A percentile compares a stretch with the other conserved stretches of the same genome.
Evolutionary conservation across 192 early-diverging fungal species (phyloP).

Genomic region (Backusella circina): DNA sequence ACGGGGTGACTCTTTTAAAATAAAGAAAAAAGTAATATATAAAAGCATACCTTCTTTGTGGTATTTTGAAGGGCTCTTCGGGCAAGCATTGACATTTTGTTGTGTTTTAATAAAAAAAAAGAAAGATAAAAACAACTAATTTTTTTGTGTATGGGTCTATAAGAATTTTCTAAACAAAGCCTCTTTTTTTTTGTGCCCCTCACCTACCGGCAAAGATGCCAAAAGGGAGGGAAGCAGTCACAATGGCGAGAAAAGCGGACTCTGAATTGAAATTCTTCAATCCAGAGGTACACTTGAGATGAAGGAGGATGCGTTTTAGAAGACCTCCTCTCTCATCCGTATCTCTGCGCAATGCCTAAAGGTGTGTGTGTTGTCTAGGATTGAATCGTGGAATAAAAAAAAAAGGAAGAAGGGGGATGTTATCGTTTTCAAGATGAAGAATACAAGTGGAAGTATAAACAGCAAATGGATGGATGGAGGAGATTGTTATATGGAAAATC

Average conservation of each 20-base stretch:
- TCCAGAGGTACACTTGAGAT: not conserved
- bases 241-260: not conserved
- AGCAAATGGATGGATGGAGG: not conserved
- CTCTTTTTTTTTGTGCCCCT: not conserved
- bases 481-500: not conserved
- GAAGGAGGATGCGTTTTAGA: not conserved
- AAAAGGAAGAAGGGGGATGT: not conserved
- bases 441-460: not conserved
- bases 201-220: not conserved
- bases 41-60: not conserved
- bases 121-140: not conserved
- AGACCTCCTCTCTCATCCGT: constrained; percentile 14
- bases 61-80: not conserved
- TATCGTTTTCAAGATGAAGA: not conserved
- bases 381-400: not conserved
- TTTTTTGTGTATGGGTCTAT: not conserved
- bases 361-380: not conserved
- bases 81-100: not conserved
- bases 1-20: too few species aligned
- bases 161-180: constrained; percentile 5
- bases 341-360: constrained; percentile 19
- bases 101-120: not conserved
- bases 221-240: not conserved
- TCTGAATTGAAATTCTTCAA: not conserved
- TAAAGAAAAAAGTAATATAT: not conserved